Evolutionary conservation across 2,329 filamentous ascomycete species (phyloP).

Genomic region (Fusarium verrucosum): DNA sequence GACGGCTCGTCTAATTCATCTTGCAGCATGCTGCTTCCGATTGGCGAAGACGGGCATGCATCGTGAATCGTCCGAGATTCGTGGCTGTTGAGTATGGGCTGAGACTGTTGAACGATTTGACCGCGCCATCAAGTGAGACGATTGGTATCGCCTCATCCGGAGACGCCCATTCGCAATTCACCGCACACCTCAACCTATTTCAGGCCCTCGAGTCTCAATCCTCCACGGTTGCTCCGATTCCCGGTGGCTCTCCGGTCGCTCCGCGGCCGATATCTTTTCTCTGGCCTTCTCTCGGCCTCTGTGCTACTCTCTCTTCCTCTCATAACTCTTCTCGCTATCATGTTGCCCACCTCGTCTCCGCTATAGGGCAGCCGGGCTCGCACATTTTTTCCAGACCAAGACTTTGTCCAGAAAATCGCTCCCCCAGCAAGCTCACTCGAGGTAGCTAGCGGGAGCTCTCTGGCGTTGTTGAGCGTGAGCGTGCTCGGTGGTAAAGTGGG

Average conservation of each 20-base stretch:
- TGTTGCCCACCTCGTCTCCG: slow-evolving; percentile 32
- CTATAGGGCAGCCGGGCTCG: slow-evolving; percentile 27
- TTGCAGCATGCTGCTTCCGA: slow-evolving; percentile 33
- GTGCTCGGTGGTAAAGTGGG: slow-evolving; percentile 44
- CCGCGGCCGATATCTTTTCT: slow-evolving; percentile 37
- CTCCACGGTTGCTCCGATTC: slow-evolving; percentile 24
- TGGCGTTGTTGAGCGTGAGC: slow-evolving; percentile 36
- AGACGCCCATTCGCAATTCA: slow-evolving; percentile 29
- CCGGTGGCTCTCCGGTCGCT: slow-evolving; percentile 40
- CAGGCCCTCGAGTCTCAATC: slow-evolving; percentile 3
- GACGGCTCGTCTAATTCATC: slow-evolving; percentile 30
- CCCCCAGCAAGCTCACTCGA: slow-evolving; percentile 39
- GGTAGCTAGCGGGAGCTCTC: slow-evolving; percentile 39
- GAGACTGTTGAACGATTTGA: slow-evolving; percentile 34
- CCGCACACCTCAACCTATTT: slow-evolving; percentile 42
- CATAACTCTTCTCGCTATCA: slow-evolving; percentile 25
- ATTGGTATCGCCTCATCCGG: slow-evolving; percentile 23
- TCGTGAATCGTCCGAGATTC: slow-evolving; percentile 24
- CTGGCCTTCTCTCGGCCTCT: slow-evolving; percentile 35
- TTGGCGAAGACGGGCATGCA: slow-evolving; percentile 31
- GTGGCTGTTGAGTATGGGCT: slow-evolving; percentile 30
- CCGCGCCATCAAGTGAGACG: slow-evolving; percentile 30
- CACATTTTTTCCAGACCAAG: slow-evolving; percentile 33
- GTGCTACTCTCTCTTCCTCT: slow-evolving; percentile 38
- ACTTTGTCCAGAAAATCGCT: slow-evolving; percentile 31